Evolutionary conservation across 768 basidiomycete species (phyloP).

Genomic region (Pseudohyphozyma bogoriensis): DNA sequence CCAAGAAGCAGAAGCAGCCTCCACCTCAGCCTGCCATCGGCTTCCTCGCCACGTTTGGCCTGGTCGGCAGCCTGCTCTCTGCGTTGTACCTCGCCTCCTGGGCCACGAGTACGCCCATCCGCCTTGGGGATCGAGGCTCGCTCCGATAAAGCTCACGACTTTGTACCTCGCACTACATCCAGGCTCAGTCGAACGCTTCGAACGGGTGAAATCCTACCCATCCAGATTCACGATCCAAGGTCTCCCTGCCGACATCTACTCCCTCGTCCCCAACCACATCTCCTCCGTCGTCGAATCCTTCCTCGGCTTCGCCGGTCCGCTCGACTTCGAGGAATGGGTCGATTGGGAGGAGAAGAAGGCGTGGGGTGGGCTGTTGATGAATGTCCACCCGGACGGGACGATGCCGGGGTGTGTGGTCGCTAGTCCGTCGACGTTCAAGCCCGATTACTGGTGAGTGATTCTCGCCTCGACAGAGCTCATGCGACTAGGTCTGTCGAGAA

Average conservation of each 20-base stretch:
- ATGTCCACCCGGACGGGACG: constrained; percentile 25
- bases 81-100: not conserved
- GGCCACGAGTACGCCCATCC: too few species aligned
- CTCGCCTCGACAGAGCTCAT: not conserved
- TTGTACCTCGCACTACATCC: too few species aligned
- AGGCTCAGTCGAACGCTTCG: not conserved
- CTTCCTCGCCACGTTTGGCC: not conserved
- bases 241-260: not conserved
- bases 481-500: not conserved
- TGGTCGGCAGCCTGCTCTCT: not conserved
- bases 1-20: not conserved
- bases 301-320: too few species aligned
- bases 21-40: not conserved
- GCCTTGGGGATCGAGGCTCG: too few species aligned
- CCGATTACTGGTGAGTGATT: constrained; percentile 27
- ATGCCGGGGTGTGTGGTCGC: constrained; percentile 29
- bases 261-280: not conserved
- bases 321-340: constrained; percentile 15
- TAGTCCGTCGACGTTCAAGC: constrained; percentile 19
- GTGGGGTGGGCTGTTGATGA: constrained; percentile 14
- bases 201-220: not conserved
- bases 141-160: too few species aligned
- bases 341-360: not conserved
- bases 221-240: not conserved
- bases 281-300: too few species aligned